These are phyloP conservation scores for Rhodosporidiobolus sp. DNA, from an alignment of 768 basidiomycete species.

Conservation along the genomic window DNA sequence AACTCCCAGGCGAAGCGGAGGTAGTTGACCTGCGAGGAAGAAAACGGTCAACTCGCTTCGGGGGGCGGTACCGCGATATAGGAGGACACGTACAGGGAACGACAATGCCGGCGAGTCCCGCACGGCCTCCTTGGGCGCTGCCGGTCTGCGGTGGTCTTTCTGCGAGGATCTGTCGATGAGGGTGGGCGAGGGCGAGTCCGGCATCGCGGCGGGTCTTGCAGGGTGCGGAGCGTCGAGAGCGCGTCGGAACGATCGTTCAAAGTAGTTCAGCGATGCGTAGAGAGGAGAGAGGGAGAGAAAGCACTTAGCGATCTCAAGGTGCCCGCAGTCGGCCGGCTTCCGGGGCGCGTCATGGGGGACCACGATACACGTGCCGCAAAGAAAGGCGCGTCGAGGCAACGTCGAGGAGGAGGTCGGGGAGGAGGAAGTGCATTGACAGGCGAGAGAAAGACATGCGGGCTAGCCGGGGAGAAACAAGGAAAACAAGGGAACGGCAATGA, in stretches of 20 bases:
- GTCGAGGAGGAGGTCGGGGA: not conserved
- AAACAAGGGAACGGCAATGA: not conserved
- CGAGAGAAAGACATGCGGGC: not conserved
- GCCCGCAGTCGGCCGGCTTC: no score
- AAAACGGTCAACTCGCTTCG: not conserved
- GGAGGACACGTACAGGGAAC: not conserved
- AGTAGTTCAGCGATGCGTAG: not conserved
- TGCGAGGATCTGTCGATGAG: not conserved
- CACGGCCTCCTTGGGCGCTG: not conserved
- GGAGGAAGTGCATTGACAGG: not conserved
- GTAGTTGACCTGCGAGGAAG: not conserved
- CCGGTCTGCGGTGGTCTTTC: not conserved
- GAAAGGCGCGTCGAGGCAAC: not conserved
- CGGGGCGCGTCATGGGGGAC: no score
- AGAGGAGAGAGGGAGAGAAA: not conserved
- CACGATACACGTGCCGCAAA: not conserved
- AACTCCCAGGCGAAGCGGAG: conserved; percentile 2
- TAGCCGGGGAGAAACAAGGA: no score
- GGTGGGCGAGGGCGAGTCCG: not conserved
- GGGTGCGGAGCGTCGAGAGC: not conserved
- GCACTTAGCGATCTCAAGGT: no score
- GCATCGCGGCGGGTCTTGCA: no score
- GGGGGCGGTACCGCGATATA: not conserved
- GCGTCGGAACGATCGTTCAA: no score
- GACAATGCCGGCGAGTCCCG: not conserved